Conservation (phyloP, 306 rosid genomes). For the Adenanthera pavonina region DNA sequence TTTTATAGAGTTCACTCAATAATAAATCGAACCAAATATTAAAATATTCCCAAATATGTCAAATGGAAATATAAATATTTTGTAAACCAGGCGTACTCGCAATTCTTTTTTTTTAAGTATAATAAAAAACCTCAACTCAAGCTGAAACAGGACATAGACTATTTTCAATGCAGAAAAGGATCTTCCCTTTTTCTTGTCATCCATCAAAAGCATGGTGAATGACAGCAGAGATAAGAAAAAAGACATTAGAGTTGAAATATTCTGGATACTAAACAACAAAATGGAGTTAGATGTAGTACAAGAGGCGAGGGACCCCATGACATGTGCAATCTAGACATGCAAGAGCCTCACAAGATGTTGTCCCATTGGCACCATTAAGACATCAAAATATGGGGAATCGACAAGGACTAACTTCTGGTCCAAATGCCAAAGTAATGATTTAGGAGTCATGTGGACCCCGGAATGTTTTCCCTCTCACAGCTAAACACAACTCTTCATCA, state of each 20-base stretch:
- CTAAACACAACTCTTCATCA: not conserved
- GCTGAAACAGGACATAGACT: not conserved
- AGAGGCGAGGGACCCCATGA: not conserved
- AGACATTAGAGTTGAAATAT: not conserved
- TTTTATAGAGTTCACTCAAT: too few relatives aligned
- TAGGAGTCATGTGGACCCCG: not conserved
- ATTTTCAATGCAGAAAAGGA: not conserved
- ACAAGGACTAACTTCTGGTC: not conserved
- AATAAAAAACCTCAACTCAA: too few relatives aligned
- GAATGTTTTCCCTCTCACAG: not conserved
- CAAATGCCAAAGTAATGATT: not conserved
- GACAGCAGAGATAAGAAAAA: not conserved
- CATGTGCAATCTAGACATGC: slow-evolving; percentile 12
- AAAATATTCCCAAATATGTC: too few relatives aligned
- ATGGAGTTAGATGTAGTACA: not conserved
- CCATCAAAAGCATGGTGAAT: not conserved
- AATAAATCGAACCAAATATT: too few relatives aligned
- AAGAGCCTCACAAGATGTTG: not conserved
- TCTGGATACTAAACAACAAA: not conserved
- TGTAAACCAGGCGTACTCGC: too few relatives aligned
- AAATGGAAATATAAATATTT: too few relatives aligned
- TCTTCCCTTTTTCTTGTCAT: slow-evolving; percentile 1
- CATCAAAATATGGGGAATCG: not conserved
- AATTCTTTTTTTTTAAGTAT: too few relatives aligned
- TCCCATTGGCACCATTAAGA: not conserved